Evolutionary conservation across 345 rosid genomes (phyloP).

Genomic region (Sisymbrium altissimum): DNA sequence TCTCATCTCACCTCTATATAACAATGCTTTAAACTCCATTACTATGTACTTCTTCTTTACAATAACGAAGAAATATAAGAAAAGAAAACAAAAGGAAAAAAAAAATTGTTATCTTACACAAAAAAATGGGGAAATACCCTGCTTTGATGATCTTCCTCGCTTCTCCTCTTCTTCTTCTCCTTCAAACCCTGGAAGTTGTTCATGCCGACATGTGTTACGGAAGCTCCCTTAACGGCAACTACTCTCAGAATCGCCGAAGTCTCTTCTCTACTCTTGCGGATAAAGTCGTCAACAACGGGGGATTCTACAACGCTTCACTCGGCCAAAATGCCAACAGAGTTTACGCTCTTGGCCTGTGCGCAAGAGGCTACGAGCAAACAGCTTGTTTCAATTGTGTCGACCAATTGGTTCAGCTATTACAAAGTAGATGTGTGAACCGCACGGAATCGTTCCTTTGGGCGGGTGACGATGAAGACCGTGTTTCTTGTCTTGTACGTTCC

Average conservation of each 20-base stretch:
- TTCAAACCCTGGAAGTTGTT: not conserved
- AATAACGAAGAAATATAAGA: not conserved
- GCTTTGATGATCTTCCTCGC: not conserved
- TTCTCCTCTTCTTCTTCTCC: constrained; percentile 14
- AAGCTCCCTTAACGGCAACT: not conserved
- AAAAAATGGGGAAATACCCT: not conserved
- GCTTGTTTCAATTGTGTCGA: not conserved
- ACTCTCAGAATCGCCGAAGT: not conserved
- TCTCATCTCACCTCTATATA: too few species aligned
- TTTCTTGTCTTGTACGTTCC: constrained; percentile 5
- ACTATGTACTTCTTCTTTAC: not conserved
- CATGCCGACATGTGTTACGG: not conserved
- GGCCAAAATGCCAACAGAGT: not conserved
- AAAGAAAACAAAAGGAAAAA: not conserved
- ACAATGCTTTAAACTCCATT: too few species aligned
- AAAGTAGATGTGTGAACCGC: not conserved
- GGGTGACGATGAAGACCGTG: not conserved
- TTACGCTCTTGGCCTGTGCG: not conserved
- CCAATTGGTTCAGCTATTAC: not conserved
- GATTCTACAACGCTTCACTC: constrained; percentile 1
- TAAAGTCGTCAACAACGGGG: not conserved
- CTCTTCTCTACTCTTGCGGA: not conserved
- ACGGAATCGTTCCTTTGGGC: not conserved
- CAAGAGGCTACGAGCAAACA: not conserved
- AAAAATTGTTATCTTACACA: not conserved